phyloP scores from a whole-genome alignment of 148 eudicot genomes.

The Diospyros lotus region DNA sequence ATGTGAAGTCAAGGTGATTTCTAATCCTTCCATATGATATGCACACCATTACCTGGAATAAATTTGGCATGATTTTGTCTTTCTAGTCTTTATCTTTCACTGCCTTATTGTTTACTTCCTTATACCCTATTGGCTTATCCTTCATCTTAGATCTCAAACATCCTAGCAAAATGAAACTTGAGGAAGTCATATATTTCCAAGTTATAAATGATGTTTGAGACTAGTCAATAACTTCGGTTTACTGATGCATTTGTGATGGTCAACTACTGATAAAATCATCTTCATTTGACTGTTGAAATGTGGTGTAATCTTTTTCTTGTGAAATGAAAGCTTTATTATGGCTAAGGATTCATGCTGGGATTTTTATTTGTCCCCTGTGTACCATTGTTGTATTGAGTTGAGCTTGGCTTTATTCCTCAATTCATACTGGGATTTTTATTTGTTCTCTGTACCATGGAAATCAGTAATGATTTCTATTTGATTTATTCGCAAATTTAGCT shows the following conservation, averaged over 20 bases:
- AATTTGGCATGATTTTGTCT: too few species aligned
- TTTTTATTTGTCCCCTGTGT: too few species aligned
- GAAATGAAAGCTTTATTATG: background rate
- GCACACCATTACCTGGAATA: too few species aligned
- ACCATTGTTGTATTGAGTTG: too few species aligned
- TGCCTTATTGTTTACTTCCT: background rate
- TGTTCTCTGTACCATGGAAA: background rate
- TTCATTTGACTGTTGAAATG: background rate
- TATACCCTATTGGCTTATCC: background rate
- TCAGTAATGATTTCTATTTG: background rate
- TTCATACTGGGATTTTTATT: background rate
- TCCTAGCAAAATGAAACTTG: too few species aligned
- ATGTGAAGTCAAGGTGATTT: too few species aligned
- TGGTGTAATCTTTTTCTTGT: background rate
- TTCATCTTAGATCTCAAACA: background rate
- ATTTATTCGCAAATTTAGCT: background rate
- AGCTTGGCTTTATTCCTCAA: too few species aligned
- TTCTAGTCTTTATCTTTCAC: background rate
- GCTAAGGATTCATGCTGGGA: background rate
- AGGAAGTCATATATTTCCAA: background rate
- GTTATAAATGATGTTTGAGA: background rate
- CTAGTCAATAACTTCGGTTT: background rate
- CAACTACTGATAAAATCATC: background rate
- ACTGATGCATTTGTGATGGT: background rate
- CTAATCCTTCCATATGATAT: background rate